Base-by-base conservation (phyloP, 352 stramenopile genomes). In the Globisporangium sylvaticum region DNA sequence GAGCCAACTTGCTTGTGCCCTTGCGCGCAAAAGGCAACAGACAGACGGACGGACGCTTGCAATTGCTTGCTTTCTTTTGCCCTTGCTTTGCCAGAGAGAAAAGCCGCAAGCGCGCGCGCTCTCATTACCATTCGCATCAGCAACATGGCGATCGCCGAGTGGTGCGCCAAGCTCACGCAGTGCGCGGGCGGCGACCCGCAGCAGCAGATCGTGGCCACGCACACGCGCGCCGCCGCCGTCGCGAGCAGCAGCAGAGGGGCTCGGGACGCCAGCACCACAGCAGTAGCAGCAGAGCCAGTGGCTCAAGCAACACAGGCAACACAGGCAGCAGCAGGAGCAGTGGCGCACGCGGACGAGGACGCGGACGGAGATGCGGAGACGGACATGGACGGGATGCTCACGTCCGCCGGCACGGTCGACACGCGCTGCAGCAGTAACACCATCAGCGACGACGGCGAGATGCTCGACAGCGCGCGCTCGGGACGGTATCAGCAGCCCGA, bases 151-250 rank as follows among this genome's bases (percentile, higher is more conserved):
- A 65, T 66, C 27, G 27, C 65, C 14, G 48, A 61, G 22, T 70
- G 65, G 65, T 70, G 65, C 65, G 50, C 65, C 46, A 65, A 62
- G 58, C n/a, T 70, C 65, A 32, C 58, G 27, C 50, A 65, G 34
- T 70, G 65, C 48, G 37, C n/a, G 20, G 34, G 58, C 22, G 55
- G 20, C 18, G 44, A 68, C n/a, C 42, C 24, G 54, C 29, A 69
- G 32, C 24, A 31, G 34, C 57, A 69, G 46, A 10, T 62, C 25
- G n/a, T 69, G 4, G 12, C 37, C 7, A n/a, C 42, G 18, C 42
- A 50, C 42, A 22, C 42, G 9, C 44, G 24, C 65, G 42, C 4
- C 32, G 8, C 14, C 64, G 42, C 20, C 46, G 22, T 22, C 52
- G 1, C 34, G 25, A 5, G 34, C 25, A 34, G 34, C 50, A 61